phyloP scores from a whole-genome alignment of 257 asterid species.

The Scutellaria barbata region DNA sequence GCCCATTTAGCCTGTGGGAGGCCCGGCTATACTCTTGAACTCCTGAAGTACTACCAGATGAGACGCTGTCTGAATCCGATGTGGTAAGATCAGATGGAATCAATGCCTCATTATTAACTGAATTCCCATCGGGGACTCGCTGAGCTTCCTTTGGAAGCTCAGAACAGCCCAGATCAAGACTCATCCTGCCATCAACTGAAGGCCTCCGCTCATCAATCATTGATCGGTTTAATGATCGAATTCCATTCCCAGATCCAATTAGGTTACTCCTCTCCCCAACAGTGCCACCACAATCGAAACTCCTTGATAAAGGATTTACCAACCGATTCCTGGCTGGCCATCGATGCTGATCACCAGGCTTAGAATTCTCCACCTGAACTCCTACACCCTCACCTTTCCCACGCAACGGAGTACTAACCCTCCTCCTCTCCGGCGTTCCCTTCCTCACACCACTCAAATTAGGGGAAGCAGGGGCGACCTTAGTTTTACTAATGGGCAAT shows the following conservation, averaged over 20 bases:
- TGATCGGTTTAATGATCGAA: constrained; percentile 59
- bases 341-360: constrained; percentile 74
- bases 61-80: constrained; percentile 92
- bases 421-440: constrained; percentile 77
- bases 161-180: constrained; percentile 64
- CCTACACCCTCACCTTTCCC: constrained; percentile 62
- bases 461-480: constrained; percentile 73
- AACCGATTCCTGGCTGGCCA: constrained; percentile 81
- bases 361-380: constrained; percentile 69
- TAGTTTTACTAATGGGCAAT: constrained; percentile 81
- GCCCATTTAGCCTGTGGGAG: constrained; percentile 49
- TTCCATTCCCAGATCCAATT: constrained; percentile 61
- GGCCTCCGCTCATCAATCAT: constrained; percentile 78
- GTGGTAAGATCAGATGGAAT: constrained; percentile 66
- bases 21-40: constrained; percentile 60
- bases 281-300: constrained; percentile 62
- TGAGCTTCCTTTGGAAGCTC: constrained; percentile 56
- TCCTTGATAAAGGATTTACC: constrained; percentile 64
- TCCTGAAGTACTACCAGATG: constrained; percentile 92
- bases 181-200: constrained; percentile 66
- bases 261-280: constrained; percentile 54
- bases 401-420: constrained; percentile 62
- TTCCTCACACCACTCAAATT: constrained; percentile 69
- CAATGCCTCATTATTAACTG: constrained; percentile 51
- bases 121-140: constrained; percentile 49